Conservation (phyloP, 163 green algal species). For the Chloromonas sp. region DNA sequence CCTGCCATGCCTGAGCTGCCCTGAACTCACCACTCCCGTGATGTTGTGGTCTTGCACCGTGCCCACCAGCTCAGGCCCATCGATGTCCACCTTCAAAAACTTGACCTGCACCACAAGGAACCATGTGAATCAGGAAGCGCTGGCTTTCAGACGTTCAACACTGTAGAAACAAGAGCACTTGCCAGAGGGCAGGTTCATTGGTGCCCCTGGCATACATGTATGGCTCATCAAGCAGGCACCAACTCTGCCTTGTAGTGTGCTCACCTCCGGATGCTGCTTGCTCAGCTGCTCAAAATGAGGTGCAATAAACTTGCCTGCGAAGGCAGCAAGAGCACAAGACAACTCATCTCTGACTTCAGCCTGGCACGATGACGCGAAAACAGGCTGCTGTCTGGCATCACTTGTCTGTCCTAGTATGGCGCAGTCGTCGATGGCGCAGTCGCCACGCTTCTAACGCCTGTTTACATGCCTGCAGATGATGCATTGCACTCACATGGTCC, state of each 20-base stretch:
- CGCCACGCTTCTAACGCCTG: no score
- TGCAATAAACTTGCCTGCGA: neutral
- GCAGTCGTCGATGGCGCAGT: no score
- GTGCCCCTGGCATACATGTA: neutral
- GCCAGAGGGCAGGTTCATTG: no score
- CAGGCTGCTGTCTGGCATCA: no score
- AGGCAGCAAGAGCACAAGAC: neutral
- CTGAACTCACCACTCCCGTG: conserved; percentile 20
- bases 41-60: conserved; percentile 29
- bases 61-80: neutral
- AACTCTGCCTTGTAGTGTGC: neutral
- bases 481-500: neutral
- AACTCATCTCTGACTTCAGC: no score
- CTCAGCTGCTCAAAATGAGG: neutral
- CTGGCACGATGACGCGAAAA: no score
- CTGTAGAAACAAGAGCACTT: no score
- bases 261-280: neutral
- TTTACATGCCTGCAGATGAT: no score
- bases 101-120: conserved; percentile 11
- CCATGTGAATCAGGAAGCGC: no score
- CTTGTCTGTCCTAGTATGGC: no score
- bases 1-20: no score
- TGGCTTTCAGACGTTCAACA: no score
- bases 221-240: neutral
- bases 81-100: conserved; percentile 32